Evolutionary conservation across 305 asterid genomes (phyloP).

Genomic region (Plantago coronopus): DNA sequence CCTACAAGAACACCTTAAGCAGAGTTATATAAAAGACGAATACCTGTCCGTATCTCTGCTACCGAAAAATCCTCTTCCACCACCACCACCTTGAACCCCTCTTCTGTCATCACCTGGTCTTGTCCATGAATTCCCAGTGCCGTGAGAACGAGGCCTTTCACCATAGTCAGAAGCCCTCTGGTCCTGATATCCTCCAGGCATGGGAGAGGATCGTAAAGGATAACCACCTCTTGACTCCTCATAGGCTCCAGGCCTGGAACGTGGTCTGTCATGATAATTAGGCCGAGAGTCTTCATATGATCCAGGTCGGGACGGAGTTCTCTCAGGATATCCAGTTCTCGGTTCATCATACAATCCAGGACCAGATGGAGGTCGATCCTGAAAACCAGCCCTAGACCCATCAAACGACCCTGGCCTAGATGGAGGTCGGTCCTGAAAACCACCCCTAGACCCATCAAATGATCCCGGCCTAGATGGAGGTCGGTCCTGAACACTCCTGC

Average conservation of each 20-base stretch:
- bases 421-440: conserved; percentile 38
- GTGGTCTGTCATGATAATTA: conserved; percentile 37
- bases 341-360: conserved; percentile 44
- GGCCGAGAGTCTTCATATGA: conserved; percentile 43
- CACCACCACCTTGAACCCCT: conserved; percentile 63
- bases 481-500: conserved; percentile 55
- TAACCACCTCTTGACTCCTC: conserved; percentile 32
- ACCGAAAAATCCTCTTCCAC: conserved; percentile 67
- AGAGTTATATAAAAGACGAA: conserved; percentile 16
- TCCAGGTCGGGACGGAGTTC: conserved; percentile 51
- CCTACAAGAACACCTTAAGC: conserved; percentile 7
- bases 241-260: conserved; percentile 41
- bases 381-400: conserved; percentile 43
- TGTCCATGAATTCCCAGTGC: conserved; percentile 52
- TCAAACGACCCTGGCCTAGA: conserved; percentile 40
- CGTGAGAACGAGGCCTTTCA: conserved; percentile 84
- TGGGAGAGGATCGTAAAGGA: conserved; percentile 26
- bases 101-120: conserved; percentile 74
- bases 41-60: conserved; percentile 80
- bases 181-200: conserved; percentile 38
- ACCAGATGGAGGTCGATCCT: conserved; percentile 54
- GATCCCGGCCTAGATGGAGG: conserved; percentile 54
- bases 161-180: conserved; percentile 47
- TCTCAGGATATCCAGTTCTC: conserved; percentile 39
- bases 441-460: conserved; percentile 34